Percentiles rank a stretch among this genome's conserved stretches.
Evolutionary conservation across 345 rosid genomes (phyloP).

Genomic region (Citrus hindsii): DNA sequence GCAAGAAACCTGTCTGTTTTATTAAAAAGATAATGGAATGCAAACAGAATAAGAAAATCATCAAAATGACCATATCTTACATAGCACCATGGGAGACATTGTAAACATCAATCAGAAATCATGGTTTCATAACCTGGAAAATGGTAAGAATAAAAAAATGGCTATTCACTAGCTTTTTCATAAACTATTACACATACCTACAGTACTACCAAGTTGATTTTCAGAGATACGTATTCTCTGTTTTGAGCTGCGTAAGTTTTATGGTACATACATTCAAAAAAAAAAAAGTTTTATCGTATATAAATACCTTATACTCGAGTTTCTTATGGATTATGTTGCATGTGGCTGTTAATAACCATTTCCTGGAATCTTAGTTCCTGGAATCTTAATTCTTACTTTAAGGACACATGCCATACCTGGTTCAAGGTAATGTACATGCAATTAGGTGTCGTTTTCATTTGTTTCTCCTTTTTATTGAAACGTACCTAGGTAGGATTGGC

Average conservation of each 20-base stretch:
- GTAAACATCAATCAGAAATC: not conserved
- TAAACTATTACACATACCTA: not conserved
- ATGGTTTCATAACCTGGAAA: not conserved
- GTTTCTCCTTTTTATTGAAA: not conserved
- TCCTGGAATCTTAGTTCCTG: not conserved
- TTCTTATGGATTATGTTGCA: not conserved
- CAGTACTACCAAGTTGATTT: not conserved
- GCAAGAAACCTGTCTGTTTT: constrained; percentile 1
- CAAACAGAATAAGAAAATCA: not conserved
- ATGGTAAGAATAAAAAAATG: not conserved
- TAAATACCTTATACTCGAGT: not conserved
- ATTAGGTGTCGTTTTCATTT: not conserved
- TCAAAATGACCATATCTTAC: not conserved
- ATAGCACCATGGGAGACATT: not conserved
- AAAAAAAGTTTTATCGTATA: not conserved
- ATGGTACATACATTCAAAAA: not conserved
- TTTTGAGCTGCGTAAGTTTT: not conserved
- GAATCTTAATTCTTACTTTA: not conserved
- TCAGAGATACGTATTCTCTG: not conserved
- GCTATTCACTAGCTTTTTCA: too few species aligned
- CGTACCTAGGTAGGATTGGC: not conserved
- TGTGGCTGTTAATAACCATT: not conserved
- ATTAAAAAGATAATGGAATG: not conserved
- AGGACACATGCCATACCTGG: not conserved
- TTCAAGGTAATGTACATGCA: not conserved